phyloP scores from a whole-genome alignment of 495 filamentous ascomycete genomes.

The Penicillium antarcticum region DNA sequence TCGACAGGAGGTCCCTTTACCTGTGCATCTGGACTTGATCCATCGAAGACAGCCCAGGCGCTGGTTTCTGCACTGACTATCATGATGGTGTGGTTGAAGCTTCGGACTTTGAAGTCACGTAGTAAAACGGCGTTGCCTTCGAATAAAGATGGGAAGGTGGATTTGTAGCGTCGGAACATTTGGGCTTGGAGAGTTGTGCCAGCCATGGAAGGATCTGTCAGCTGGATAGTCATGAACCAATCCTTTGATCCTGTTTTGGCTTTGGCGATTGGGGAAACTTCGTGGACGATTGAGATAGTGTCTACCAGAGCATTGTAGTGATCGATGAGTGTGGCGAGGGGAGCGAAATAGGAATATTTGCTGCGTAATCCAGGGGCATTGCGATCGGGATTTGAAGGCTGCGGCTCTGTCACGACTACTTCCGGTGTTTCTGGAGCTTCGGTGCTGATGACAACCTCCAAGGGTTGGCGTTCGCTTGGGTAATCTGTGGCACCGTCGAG shows the following conservation, averaged over 20 bases:
- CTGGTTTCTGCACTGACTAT: conserved; percentile 49
- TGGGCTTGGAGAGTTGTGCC: conserved; percentile 51
- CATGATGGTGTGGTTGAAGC: conserved; percentile 39
- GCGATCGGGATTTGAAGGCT: conserved; percentile 24
- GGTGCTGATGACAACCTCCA: conserved; percentile 1
- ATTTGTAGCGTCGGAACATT: conserved; percentile 71
- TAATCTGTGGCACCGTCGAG: too few species aligned
- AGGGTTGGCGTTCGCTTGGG: not conserved
- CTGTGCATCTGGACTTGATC: conserved; percentile 40
- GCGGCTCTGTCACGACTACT: conserved; percentile 3
- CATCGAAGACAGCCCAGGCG: conserved; percentile 64
- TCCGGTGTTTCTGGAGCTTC: not conserved
- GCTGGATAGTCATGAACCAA: conserved; percentile 62
- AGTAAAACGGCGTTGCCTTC: conserved; percentile 77
- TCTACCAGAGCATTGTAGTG: conserved; percentile 56
- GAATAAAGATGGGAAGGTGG: conserved; percentile 62
- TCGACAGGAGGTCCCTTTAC: conserved; percentile 64
- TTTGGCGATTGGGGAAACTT: conserved; percentile 51
- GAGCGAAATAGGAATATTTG: conserved; percentile 62
- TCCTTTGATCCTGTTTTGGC: conserved; percentile 66
- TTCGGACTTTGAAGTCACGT: conserved; percentile 65
- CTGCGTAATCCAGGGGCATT: conserved; percentile 54
- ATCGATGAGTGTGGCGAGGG: conserved; percentile 60
- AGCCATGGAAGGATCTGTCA: conserved; percentile 63
- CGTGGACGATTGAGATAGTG: conserved; percentile 64